phyloP scores from a whole-genome alignment of 2,329 filamentous ascomycete genomes.

The Decorospora gaudefroyi region DNA sequence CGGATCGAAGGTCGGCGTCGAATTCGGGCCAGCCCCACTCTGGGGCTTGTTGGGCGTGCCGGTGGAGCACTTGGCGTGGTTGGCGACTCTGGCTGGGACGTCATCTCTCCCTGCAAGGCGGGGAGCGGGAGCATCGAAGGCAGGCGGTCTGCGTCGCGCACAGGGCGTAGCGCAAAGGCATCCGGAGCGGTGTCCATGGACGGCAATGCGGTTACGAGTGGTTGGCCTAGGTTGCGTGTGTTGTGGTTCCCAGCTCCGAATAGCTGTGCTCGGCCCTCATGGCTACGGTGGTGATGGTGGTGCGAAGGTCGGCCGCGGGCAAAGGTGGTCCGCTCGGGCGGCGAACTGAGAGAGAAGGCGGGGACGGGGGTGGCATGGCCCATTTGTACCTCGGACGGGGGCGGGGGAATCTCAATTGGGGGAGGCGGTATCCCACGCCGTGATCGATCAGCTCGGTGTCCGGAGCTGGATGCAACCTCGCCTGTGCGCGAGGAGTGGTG shows the following conservation, averaged over 20 bases:
- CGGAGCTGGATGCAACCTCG: slow-evolving; percentile 42
- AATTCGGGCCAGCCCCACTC: slow-evolving; percentile 56
- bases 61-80: slow-evolving; percentile 50
- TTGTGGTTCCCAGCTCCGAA: slow-evolving; percentile 34
- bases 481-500: slow-evolving; percentile 50
- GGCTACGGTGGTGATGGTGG: slow-evolving; percentile 54
- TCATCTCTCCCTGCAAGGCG: slow-evolving; percentile 67
- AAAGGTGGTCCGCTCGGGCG: slow-evolving; percentile 71
- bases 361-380: slow-evolving; percentile 67
- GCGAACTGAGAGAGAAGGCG: slow-evolving; percentile 69
- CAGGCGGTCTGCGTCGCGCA: slow-evolving; percentile 83
- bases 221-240: slow-evolving; percentile 61
- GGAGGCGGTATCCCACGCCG: slow-evolving; percentile 83
- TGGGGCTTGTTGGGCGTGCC: slow-evolving; percentile 45
- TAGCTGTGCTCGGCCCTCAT: slow-evolving; percentile 51
- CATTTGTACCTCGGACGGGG: slow-evolving; percentile 54
- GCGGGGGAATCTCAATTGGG: slow-evolving; percentile 72
- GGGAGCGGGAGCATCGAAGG: slow-evolving; percentile 82
- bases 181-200: slow-evolving; percentile 68
- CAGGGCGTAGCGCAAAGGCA: slow-evolving; percentile 73
- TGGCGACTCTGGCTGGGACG: slow-evolving; percentile 80
- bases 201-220: slow-evolving; percentile 68
- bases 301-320: slow-evolving; percentile 60
- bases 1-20: slow-evolving; percentile 81
- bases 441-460: slow-evolving; percentile 51